Conservation (phyloP, 805 yeast species). For the Saccharomyces mikatae region DNA sequence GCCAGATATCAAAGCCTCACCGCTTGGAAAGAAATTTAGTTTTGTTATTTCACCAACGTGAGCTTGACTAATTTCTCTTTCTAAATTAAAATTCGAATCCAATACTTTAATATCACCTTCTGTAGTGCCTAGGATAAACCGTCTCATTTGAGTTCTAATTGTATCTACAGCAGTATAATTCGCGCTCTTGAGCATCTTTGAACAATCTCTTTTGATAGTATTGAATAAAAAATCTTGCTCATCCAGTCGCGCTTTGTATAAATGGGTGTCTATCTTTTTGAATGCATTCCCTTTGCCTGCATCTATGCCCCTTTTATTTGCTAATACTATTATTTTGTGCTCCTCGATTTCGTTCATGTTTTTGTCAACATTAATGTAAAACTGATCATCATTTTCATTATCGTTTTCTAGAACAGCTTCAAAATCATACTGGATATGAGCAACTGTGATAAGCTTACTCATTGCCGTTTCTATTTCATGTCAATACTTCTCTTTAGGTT, state of each 20-base stretch:
- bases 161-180: conserved; percentile 32
- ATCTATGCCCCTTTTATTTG: conserved; percentile 10
- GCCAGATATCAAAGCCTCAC: conserved; percentile 48
- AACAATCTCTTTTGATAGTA: conserved; percentile 3
- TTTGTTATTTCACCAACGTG: conserved; percentile 44
- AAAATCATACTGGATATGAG: conserved; percentile 40
- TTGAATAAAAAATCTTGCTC: conserved; percentile 10
- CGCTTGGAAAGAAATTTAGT: conserved; percentile 53
- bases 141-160: conserved; percentile 21
- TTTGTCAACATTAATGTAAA: conserved; percentile 38
- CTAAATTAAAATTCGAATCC: conserved; percentile 8
- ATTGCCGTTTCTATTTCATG: neutral
- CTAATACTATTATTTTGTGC: conserved; percentile 22
- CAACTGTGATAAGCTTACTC: conserved; percentile 3
- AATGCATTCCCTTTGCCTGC: conserved; percentile 9
- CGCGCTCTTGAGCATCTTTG: neutral
- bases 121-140: conserved; percentile 30
- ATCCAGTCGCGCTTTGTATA: conserved; percentile 11
- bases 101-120: conserved; percentile 29
- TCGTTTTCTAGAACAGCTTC: conserved; percentile 34
- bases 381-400: conserved; percentile 22
- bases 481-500: neutral
- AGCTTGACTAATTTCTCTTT: conserved; percentile 30
- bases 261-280: conserved; percentile 1
- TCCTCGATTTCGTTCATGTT: conserved; percentile 22